Evolutionary conservation across 768 basidiomycete species (phyloP).

Genomic region (Daedalea quercina): DNA sequence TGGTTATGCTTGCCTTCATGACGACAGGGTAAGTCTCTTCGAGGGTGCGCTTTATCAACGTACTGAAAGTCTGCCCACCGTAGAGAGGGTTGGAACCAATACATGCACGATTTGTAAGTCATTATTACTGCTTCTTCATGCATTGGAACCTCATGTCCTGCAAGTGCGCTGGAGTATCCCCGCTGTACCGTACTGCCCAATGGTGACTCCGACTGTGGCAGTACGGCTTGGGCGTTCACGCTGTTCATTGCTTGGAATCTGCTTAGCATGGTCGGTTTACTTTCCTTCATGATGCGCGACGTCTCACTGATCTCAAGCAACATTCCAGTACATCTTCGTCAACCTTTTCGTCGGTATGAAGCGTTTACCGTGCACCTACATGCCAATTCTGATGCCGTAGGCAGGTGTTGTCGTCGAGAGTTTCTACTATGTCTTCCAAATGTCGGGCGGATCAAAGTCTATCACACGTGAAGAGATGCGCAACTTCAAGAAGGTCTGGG

Average conservation of each 20-base stretch:
- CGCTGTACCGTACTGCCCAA: slow-evolving; percentile 59
- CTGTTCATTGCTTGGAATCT: slow-evolving; percentile 95
- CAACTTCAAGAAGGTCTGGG: slow-evolving; percentile 92
- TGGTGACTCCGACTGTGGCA: slow-evolving; percentile 82
- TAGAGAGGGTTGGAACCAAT: slow-evolving; percentile 95
- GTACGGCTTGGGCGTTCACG: slow-evolving; percentile 70
- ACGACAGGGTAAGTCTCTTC: slow-evolving; percentile 69
- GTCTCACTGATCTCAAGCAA: not conserved
- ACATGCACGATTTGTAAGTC: slow-evolving; percentile 93
- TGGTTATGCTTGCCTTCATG: slow-evolving; percentile 90
- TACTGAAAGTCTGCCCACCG: slow-evolving; percentile 5
- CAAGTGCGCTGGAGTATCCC: slow-evolving; percentile 71
- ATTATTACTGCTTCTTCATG: not conserved
- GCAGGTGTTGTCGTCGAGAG: slow-evolving; percentile 88
- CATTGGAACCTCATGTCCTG: slow-evolving; percentile 5
- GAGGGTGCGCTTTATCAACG: not conserved
- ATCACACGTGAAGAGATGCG: slow-evolving; percentile 91
- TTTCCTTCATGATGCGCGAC: not conserved
- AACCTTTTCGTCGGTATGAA: slow-evolving; percentile 87
- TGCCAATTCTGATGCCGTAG: not conserved
- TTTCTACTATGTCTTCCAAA: slow-evolving; percentile 93
- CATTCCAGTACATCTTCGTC: slow-evolving; percentile 80
- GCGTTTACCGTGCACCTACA: not conserved
- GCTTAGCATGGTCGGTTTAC: slow-evolving; percentile 73
- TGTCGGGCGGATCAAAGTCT: slow-evolving; percentile 71